Percentiles rank a stretch among this genome's conserved stretches.
Conservation (phyloP, 192 early-diverging fungal genomes). For the Chytriomyces confervae region DNA sequence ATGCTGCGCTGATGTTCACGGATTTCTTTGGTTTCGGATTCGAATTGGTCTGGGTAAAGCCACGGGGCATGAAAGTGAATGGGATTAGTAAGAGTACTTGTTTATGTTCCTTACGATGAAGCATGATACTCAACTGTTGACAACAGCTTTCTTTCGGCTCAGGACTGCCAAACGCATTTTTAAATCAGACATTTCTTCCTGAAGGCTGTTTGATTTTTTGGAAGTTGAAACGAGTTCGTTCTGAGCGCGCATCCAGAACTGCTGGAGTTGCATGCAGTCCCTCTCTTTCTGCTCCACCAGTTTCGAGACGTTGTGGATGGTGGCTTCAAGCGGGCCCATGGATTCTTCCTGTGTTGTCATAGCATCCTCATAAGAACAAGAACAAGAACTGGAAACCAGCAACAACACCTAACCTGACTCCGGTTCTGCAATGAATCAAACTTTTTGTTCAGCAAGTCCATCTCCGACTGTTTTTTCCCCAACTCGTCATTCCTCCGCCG, state of each 20-base stretch:
- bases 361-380: background rate
- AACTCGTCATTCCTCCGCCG: slow-evolving; percentile 62
- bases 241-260: slow-evolving; percentile 66
- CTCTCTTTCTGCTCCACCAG: slow-evolving; percentile 56
- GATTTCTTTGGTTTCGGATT: slow-evolving; percentile 63
- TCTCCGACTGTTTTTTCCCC: slow-evolving; percentile 64
- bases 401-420: slow-evolving; percentile 49
- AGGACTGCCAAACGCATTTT: slow-evolving; percentile 63
- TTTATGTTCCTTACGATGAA: background rate
- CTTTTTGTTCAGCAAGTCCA: slow-evolving; percentile 70
- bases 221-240: slow-evolving; percentile 62
- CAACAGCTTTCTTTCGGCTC: slow-evolving; percentile 63
- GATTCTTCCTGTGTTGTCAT: slow-evolving; percentile 51
- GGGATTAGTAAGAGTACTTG: too few relatives aligned
- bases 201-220: slow-evolving; percentile 50
- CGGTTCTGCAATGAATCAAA: slow-evolving; percentile 55
- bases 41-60: slow-evolving; percentile 49
- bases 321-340: slow-evolving; percentile 66
- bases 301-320: slow-evolving; percentile 67
- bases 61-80: background rate
- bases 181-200: slow-evolving; percentile 59
- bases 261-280: slow-evolving; percentile 60
- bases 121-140: slow-evolving; percentile 52
- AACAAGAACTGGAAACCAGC: background rate
- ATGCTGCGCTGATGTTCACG: slow-evolving; percentile 61